Percentiles rank a stretch among this genome's conserved stretches.
Evolutionary conservation across 306 rosid genomes (phyloP).

Genomic region (Cucurbita pepo): DNA sequence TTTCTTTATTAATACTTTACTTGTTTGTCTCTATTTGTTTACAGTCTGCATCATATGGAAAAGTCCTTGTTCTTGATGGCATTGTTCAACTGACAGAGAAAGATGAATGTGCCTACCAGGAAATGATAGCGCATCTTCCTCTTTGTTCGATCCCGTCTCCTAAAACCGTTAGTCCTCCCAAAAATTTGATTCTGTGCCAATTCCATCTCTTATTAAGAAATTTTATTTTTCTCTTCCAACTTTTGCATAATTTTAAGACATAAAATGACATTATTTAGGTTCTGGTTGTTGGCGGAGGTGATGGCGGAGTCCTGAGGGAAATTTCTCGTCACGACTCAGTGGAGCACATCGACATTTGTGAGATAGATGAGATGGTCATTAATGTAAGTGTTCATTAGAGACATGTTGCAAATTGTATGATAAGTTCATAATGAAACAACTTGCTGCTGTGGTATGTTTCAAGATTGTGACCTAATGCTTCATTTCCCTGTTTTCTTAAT

Average conservation of each 20-base stretch:
- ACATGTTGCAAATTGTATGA: neutral
- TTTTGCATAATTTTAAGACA: neutral
- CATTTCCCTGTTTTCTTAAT: constrained; percentile 6
- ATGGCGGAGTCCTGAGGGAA: constrained; percentile 94
- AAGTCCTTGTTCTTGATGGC: constrained; percentile 96
- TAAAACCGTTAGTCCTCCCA: constrained; percentile 33
- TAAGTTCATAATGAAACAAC: neutral
- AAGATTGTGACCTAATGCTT: neutral
- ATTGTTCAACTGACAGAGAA: constrained; percentile 89
- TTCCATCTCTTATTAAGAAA: neutral
- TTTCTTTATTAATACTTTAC: constrained; percentile 8
- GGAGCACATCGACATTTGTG: constrained; percentile 86
- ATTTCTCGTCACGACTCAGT: constrained; percentile 73
- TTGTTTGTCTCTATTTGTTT: neutral
- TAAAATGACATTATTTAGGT: constrained; percentile 29
- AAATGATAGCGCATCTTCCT: constrained; percentile 95
- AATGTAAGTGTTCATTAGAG: constrained; percentile 46
- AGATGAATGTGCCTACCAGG: constrained; percentile 99
- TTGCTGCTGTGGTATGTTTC: neutral
- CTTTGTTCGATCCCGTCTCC: constrained; percentile 88
- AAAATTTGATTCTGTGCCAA: neutral
- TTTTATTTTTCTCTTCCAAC: neutral
- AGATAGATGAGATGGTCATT: constrained; percentile 95
- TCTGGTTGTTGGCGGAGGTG: constrained; percentile 98
- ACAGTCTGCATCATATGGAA: constrained; percentile 80